Percentiles rank a stretch among this genome's conserved stretches.
Conservation (phyloP, 2,329 filamentous ascomycete genomes). For the Leptodontidium sp. region DNA sequence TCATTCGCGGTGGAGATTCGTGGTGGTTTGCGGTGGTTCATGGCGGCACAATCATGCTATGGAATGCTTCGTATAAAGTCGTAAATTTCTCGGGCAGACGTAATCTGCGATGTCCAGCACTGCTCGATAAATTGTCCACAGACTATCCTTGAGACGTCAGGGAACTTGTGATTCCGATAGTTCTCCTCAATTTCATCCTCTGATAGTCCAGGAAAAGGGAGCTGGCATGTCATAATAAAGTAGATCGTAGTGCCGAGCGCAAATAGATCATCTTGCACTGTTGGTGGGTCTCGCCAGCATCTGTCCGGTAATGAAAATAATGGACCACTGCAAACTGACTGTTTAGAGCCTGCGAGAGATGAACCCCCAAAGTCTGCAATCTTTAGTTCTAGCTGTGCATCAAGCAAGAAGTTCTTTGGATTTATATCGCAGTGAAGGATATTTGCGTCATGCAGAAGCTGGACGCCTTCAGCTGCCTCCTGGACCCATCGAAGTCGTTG, state of each 20-base stretch:
- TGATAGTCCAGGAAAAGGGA: constrained; percentile 45
- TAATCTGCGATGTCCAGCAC: constrained; percentile 43
- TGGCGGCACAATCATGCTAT: constrained; percentile 4
- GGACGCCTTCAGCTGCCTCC: constrained; percentile 48
- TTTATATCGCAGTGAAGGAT: constrained; percentile 53
- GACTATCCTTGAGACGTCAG: constrained; percentile 40
- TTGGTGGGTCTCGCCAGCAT: constrained; percentile 42
- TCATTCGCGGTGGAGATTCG: neutral
- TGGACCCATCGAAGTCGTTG: constrained; percentile 45
- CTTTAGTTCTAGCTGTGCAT: constrained; percentile 47
- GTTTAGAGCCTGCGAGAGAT: constrained; percentile 42
- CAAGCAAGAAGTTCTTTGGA: constrained; percentile 51
- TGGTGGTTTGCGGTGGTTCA: neutral
- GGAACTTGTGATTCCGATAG: constrained; percentile 44
- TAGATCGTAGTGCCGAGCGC: constrained; percentile 49
- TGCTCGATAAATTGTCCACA: constrained; percentile 44
- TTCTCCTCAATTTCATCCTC: constrained; percentile 44
- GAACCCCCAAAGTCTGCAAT: constrained; percentile 51
- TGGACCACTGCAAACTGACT: constrained; percentile 37
- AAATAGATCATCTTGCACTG: constrained; percentile 47
- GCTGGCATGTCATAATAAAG: constrained; percentile 47
- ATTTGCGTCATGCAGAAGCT: constrained; percentile 48
- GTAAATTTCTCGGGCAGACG: constrained; percentile 21
- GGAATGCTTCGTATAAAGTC: constrained; percentile 3
- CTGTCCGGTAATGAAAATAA: constrained; percentile 41